These are phyloP conservation scores for Plasmodium vivax DNA, from an alignment of 169 alveolate genomes.

Conservation along the genomic window DNA sequence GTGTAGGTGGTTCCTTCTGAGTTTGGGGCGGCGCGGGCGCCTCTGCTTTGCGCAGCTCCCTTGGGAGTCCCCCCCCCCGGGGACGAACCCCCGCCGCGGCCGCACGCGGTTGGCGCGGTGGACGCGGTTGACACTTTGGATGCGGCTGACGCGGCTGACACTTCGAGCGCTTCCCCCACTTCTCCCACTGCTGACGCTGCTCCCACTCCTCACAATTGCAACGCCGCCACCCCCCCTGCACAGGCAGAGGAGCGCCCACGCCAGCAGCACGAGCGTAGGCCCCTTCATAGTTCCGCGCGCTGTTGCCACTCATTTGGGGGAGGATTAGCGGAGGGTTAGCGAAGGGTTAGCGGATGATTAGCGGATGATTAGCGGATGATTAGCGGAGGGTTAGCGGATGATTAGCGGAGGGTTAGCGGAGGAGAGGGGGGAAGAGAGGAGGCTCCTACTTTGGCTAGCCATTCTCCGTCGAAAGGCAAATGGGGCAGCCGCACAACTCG, in stretches of 20 bases:
- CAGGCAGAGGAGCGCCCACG: neutral
- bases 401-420: neutral
- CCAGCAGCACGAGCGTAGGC: neutral
- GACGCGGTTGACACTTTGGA: neutral
- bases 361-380: too few relatives aligned
- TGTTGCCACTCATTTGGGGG: neutral
- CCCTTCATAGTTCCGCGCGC: conserved; percentile 17
- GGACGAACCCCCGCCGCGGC: neutral
- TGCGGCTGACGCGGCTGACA: neutral
- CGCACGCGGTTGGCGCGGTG: neutral
- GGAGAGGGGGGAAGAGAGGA: neutral
- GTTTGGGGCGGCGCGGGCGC: neutral
- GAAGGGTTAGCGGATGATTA: too few relatives aligned
- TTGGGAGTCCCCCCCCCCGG: neutral
- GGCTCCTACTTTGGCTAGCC: neutral
- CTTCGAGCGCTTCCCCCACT: neutral
- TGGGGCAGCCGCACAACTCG: neutral
- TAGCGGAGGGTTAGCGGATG: neutral
- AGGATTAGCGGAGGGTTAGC: neutral
- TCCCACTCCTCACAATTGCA: neutral
- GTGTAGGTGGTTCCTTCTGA: neutral
- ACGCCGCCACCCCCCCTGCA: neutral
- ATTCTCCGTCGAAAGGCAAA: neutral
- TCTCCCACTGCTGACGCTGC: neutral
- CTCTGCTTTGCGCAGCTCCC: neutral